phyloP scores from a whole-genome alignment of 75 land plant species.

The Pinus tabuliformis region DNA sequence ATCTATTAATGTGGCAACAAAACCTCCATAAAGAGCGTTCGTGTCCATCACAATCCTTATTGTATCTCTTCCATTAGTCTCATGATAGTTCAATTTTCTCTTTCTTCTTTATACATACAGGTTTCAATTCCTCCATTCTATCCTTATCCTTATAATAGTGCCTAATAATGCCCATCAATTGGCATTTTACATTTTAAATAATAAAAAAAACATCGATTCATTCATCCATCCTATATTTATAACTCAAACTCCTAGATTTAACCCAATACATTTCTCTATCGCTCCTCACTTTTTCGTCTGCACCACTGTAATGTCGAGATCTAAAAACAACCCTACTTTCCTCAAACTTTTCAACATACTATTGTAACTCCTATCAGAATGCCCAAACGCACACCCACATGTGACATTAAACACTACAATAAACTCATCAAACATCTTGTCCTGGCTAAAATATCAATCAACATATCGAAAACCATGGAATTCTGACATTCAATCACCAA shows the following conservation, averaged over 20 bases:
- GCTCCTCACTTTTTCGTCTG: neutral
- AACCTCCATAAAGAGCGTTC: constrained; percentile 29
- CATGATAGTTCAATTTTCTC: neutral
- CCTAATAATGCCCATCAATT: neutral
- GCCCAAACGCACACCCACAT: neutral
- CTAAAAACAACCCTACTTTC: neutral
- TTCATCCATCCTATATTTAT: neutral
- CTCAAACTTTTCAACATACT: neutral
- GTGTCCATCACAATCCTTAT: constrained; percentile 17
- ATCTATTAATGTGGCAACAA: constrained; percentile 28
- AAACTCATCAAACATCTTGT: neutral
- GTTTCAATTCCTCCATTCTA: neutral
- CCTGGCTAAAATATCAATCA: too few species aligned
- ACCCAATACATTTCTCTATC: neutral
- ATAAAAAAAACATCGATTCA: neutral
- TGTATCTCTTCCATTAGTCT: neutral
- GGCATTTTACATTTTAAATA: neutral
- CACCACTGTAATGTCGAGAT: neutral
- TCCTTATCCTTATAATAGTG: constrained; percentile 7
- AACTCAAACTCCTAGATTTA: neutral
- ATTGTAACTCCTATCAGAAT: neutral
- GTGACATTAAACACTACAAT: constrained; percentile 1
- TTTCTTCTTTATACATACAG: neutral
- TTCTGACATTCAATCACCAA: too few species aligned
- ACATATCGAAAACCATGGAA: too few species aligned